These are phyloP conservation scores for Allium sativum DNA, from an alignment of 106 monocot genomes.

Conservation along the genomic window DNA sequence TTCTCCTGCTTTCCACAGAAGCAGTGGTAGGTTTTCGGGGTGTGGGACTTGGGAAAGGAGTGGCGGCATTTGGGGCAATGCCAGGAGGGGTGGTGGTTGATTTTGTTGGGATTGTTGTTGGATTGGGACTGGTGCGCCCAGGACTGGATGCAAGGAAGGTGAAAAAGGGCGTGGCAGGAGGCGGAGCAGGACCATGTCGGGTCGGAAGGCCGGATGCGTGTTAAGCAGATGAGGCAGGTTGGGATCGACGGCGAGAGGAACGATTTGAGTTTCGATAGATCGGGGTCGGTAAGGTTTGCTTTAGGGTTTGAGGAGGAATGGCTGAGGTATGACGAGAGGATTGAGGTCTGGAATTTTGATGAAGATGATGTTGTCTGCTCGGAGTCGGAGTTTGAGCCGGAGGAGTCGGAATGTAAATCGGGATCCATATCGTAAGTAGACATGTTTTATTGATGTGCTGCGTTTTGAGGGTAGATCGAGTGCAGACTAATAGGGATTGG, in stretches of 20 bases:
- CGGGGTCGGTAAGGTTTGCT: conserved; percentile 21
- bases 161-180: conserved; percentile 71
- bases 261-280: conserved; percentile 61
- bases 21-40: conserved; percentile 61
- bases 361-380: conserved; percentile 18
- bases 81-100: conserved; percentile 33
- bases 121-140: conserved; percentile 57
- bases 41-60: conserved; percentile 26
- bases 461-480: too few relatives aligned
- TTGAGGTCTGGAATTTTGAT: neutral
- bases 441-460: too few relatives aligned
- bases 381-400: conserved; percentile 18
- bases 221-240: conserved; percentile 87
- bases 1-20: conserved; percentile 72
- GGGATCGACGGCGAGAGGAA: conserved; percentile 49
- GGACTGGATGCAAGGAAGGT: conserved; percentile 82
- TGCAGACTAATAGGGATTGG: too few relatives aligned
- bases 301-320: conserved; percentile 53
- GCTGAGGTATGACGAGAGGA: conserved; percentile 16
- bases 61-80: conserved; percentile 89
- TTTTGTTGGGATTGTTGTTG: conserved; percentile 14
- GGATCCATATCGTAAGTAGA: too few relatives aligned
- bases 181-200: conserved; percentile 80
- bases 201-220: conserved; percentile 69
- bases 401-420: conserved; percentile 23